Conservation (phyloP, 1,139 yeast genomes). For the Sugiyamaella castrensis region DNA sequence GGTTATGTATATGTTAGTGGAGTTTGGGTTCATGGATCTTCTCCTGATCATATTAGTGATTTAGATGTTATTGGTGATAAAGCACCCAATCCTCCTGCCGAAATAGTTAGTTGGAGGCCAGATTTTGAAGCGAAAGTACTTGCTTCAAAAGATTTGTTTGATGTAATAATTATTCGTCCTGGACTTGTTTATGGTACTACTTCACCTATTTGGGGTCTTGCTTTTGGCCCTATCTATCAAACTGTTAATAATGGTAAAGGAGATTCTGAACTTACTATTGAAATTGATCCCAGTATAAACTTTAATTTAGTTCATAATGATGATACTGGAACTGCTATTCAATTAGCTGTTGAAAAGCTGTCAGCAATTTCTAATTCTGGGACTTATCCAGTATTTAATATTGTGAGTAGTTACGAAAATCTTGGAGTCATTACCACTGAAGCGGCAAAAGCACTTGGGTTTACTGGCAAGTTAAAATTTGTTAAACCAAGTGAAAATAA, state of each 20-base stretch:
- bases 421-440: slow-evolving; percentile 2
- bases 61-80: slow-evolving; percentile 4
- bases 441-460: slow-evolving; percentile 15
- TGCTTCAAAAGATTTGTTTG: slow-evolving; percentile 9
- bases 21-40: slow-evolving; percentile 18
- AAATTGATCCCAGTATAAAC: slow-evolving; percentile 1
- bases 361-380: slow-evolving; percentile 1
- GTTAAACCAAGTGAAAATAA: slow-evolving; percentile 9
- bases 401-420: slow-evolving; percentile 12
- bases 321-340: slow-evolving; percentile 13
- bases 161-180: slow-evolving; percentile 15
- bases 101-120: slow-evolving; percentile 16
- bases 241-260: slow-evolving; percentile 1
- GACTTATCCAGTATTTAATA: slow-evolving; percentile 14
- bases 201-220: slow-evolving; percentile 15
- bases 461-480: slow-evolving; percentile 10
- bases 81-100: slow-evolving; percentile 1
- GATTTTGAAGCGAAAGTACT: slow-evolving; percentile 13
- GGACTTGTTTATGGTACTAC: slow-evolving; percentile 17
- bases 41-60: slow-evolving; percentile 11
- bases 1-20: slow-evolving; percentile 17
- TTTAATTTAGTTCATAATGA: slow-evolving; percentile 13
- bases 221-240: slow-evolving; percentile 12
- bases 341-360: slow-evolving; percentile 12
- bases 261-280: slow-evolving; percentile 5